Conservation (phyloP, 192 early-diverging fungal species). For the Thamnidium elegans region DNA sequence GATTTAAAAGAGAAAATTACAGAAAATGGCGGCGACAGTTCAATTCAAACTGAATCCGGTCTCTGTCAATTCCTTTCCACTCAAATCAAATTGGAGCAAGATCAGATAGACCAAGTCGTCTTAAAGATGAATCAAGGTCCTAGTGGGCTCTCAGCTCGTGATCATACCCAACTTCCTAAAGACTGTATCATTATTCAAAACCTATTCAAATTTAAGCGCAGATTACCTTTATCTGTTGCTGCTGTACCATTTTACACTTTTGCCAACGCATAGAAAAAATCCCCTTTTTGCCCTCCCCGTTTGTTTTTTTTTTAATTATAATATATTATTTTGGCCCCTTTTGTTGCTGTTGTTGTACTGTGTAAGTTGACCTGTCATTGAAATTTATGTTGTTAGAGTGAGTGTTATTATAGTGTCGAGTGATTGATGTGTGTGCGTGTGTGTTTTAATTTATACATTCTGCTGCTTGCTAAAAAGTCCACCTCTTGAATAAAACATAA, state of each 20-base stretch:
- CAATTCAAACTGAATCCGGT: neutral
- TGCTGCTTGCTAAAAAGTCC: too few relatives aligned
- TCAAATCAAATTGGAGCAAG: neutral
- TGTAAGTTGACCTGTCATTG: too few relatives aligned
- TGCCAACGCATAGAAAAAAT: neutral
- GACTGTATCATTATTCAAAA: conserved; percentile 43
- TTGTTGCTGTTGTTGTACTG: too few relatives aligned
- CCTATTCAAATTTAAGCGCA: conserved; percentile 47
- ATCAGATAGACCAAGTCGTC: neutral
- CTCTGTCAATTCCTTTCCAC: neutral
- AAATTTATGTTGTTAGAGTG: too few relatives aligned
- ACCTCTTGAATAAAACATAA: too few relatives aligned
- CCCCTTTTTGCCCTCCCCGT: neutral
- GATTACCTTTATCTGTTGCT: conserved; percentile 43
- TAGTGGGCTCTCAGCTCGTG: conserved; percentile 15
- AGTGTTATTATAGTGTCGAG: too few relatives aligned
- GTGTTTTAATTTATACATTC: too few relatives aligned
- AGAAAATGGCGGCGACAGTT: conserved; percentile 1
- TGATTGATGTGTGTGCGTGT: too few relatives aligned
- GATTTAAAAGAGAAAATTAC: neutral
- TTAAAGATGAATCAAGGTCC: conserved; percentile 7
- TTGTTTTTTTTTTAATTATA: too few relatives aligned
- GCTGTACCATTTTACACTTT: conserved; percentile 34
- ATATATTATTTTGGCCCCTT: too few relatives aligned
- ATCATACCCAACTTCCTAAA: conserved; percentile 33